Conservation (phyloP, 2,329 filamentous ascomycete genomes). For the Clathrospora elynae region DNA sequence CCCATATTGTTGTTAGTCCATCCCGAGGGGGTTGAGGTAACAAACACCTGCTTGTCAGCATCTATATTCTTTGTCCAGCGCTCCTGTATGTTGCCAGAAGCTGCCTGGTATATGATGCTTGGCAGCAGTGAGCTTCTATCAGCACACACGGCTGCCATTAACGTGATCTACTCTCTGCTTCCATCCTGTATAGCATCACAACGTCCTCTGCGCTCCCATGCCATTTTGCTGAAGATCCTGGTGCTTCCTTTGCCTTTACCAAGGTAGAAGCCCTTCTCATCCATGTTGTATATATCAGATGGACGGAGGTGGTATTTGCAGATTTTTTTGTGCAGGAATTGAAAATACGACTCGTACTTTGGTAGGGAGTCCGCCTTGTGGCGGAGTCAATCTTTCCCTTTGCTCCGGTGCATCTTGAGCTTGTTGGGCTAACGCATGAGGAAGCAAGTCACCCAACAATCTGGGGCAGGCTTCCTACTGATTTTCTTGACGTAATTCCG, state of each 20-base stretch:
- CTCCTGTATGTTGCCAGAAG: background rate
- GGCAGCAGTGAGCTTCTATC: constrained; percentile 1
- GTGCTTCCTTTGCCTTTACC: background rate
- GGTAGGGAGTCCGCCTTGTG: constrained; percentile 5
- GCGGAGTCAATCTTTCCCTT: constrained; percentile 5
- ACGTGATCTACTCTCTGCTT: constrained; percentile 6
- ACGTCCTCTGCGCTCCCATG: background rate
- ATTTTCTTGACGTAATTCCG: constrained; percentile 3
- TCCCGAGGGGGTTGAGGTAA: background rate
- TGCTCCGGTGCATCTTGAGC: constrained; percentile 5
- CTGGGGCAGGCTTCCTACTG: background rate
- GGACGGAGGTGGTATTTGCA: background rate
- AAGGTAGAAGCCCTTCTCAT: too few species aligned
- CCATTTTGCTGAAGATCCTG: background rate
- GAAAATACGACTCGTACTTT: constrained; percentile 6
- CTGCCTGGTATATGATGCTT: background rate
- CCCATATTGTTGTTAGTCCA: background rate
- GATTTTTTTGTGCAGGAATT: constrained; percentile 2
- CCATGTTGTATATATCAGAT: constrained; percentile 1
- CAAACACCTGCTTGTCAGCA: background rate
- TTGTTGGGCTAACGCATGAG: constrained; percentile 4
- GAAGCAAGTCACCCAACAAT: constrained; percentile 4
- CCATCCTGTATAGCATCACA: constrained; percentile 2
- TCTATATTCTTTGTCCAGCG: background rate
- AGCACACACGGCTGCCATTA: background rate